Evolutionary conservation across 495 filamentous ascomycete genomes (phyloP), one percentile per base, ranked within the genome.

Genomic region (Penicillium lividum): DNA sequence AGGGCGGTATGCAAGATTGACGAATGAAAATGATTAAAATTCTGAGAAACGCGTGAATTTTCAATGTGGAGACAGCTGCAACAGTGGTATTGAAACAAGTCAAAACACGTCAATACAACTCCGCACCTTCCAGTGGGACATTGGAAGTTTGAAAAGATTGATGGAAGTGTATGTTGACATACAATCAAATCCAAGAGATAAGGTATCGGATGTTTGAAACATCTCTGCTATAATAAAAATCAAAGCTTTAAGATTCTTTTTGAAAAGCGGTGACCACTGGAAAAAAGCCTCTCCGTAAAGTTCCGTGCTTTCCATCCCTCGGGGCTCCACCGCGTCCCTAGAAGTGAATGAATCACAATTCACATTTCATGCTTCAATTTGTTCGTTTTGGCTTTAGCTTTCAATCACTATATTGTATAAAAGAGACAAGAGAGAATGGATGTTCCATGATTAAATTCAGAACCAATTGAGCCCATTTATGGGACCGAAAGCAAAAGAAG

Each of bases 301-400:
- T 58, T 61, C 67, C 67, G 60, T 53, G 60, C 53, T 54, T 52
- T 65, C 64, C 64, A 69, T 64, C 16, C 27, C 46, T 44, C 53
- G 34, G 58, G 38, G 62, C 64, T 67, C 67, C 67, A 69, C 67
- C 30, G 43, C 45, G 42, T 51, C 58, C 57, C 58, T 61, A 50
- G 55, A 50, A 60, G 13, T 55, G 47, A 60, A 69, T 61, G 61
- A 47, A 67, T 69, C 67, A 69, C 67, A 67, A 60, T 51, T 55
- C n/a, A 34, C 16, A 56, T 25, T 30, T 33, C 52, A 55, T 48
- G 9, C 33, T 31, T 30, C 31, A 38, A 27, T 5, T 43, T 29
- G 42, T 28, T 59, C 6, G 16, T 28, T n/a, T 53, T 25, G 11
- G 9, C 15, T 27, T 40, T 10, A 25, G 8, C 16, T 36, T 13